Conservation (phyloP, 495 filamentous ascomycete genomes). For the Neurospora sp. region DNA sequence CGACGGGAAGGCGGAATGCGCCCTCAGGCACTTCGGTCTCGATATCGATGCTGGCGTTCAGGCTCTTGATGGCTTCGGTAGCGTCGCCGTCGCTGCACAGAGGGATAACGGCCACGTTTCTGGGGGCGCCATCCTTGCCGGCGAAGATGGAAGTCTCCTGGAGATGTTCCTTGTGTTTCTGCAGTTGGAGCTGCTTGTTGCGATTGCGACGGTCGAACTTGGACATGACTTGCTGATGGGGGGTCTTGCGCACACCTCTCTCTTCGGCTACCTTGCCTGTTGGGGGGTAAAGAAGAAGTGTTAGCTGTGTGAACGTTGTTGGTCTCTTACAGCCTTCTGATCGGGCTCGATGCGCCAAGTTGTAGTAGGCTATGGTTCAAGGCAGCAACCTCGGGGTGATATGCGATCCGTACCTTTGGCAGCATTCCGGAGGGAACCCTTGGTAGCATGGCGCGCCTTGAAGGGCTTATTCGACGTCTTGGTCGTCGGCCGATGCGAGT, state of each 20-base stretch:
- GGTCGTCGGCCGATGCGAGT: slow-evolving; percentile 87
- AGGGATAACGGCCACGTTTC: slow-evolving; percentile 85
- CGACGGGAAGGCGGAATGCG: slow-evolving; percentile 55
- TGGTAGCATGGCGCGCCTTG: slow-evolving; percentile 84
- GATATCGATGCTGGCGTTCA: slow-evolving; percentile 76
- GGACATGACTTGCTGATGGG: slow-evolving; percentile 93
- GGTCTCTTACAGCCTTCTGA: background rate
- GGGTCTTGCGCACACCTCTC: slow-evolving; percentile 67
- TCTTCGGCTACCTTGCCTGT: slow-evolving; percentile 34
- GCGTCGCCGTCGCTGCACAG: slow-evolving; percentile 63
- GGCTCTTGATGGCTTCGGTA: slow-evolving; percentile 49
- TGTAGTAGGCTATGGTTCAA: background rate
- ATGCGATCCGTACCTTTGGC: slow-evolving; percentile 55
- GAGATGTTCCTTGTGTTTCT: slow-evolving; percentile 70
- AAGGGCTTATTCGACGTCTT: slow-evolving; percentile 78
- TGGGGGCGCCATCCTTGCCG: slow-evolving; percentile 75
- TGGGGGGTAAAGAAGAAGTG: background rate
- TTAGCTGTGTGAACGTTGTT: slow-evolving; percentile 4
- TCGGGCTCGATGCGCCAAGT: background rate
- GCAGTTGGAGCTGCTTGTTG: slow-evolving; percentile 71
- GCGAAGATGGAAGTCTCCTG: slow-evolving; percentile 69
- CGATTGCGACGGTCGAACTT: slow-evolving; percentile 92
- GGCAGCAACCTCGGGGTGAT: background rate
- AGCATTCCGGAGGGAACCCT: slow-evolving; percentile 68
- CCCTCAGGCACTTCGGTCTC: slow-evolving; percentile 52